Conservation (phyloP, 2,329 filamentous ascomycete genomes). For the Verticillium nubilum region DNA sequence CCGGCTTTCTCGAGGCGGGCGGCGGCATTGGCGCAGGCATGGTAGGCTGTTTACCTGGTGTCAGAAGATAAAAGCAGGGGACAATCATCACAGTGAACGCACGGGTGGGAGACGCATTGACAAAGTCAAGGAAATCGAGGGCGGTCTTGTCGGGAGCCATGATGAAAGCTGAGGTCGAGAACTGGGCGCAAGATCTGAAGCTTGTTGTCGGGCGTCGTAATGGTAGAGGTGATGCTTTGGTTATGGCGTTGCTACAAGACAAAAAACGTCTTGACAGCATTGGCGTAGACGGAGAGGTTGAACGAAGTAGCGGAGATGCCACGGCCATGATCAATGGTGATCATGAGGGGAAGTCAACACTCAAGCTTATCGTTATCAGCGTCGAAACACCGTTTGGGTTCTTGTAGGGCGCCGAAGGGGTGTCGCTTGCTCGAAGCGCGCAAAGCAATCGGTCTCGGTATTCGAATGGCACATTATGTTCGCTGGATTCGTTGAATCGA, state of each 20-base stretch:
- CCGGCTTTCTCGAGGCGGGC: slow-evolving; percentile 74
- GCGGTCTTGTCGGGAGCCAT: slow-evolving; percentile 56
- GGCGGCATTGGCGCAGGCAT: slow-evolving; percentile 79
- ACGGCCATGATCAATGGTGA: not conserved
- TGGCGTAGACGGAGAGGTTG: not conserved
- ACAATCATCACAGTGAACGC: slow-evolving; percentile 23
- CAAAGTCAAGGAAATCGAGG: slow-evolving; percentile 84
- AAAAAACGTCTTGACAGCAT: slow-evolving; percentile 8
- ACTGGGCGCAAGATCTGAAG: slow-evolving; percentile 6
- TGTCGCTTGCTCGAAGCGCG: too few species aligned
- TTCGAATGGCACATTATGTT: too few species aligned
- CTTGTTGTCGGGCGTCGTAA: not conserved
- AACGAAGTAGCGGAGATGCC: not conserved
- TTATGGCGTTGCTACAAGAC: slow-evolving; percentile 6
- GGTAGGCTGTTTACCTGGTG: slow-evolving; percentile 62
- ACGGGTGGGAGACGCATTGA: slow-evolving; percentile 94
- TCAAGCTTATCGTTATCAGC: not conserved
- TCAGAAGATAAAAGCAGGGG: not conserved
- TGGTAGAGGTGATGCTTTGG: not conserved
- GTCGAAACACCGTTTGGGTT: not conserved
- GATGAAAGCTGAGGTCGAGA: slow-evolving; percentile 25
- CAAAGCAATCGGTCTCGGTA: too few species aligned
- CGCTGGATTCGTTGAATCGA: too few species aligned
- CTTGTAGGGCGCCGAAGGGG: not conserved
- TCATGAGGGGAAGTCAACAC: not conserved